Percentiles rank a stretch among this genome's conserved stretches.
Evolutionary conservation across 1,284 basidiomycete species (phyloP).

Genomic region (Grifola frondosa): DNA sequence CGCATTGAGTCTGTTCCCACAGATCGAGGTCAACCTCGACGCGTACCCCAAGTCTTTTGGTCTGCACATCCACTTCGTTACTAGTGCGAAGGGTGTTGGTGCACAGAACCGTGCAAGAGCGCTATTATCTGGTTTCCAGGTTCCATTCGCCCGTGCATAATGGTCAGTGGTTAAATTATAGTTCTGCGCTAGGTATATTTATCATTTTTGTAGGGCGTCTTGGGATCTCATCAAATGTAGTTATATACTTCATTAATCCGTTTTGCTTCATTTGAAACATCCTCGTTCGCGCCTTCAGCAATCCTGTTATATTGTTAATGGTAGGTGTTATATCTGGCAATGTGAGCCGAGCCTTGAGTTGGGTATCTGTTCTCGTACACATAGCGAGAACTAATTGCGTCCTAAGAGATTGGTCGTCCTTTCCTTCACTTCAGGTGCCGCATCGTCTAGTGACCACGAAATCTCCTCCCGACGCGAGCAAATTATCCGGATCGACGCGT

Average conservation of each 20-base stretch:
- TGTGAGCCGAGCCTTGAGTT: no score
- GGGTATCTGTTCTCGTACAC: no score
- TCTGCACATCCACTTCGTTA: constrained; percentile 91
- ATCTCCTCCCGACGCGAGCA: constrained; percentile 19
- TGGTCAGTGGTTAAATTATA: constrained; percentile 12
- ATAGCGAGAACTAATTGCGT: no score
- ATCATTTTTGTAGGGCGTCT: no score
- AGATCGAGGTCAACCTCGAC: constrained; percentile 91
- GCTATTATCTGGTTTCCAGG: constrained; percentile 84
- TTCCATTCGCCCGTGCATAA: constrained; percentile 68
- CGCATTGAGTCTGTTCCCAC: constrained; percentile 91
- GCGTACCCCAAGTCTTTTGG: constrained; percentile 82
- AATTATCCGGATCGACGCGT: constrained; percentile 42
- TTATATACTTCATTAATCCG: no score
- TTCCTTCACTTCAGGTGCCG: constrained; percentile 2
- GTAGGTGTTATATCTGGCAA: no score
- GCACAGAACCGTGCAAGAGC: constrained; percentile 86
- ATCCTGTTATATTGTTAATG: no score
- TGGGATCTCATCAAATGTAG: no score
- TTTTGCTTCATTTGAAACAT: no score
- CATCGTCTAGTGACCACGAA: constrained; percentile 17
- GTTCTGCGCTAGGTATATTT: no score
- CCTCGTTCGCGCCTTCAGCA: no score
- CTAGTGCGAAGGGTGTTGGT: constrained; percentile 78
- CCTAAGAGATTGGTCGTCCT: no score